Evolutionary conservation across 2,329 filamentous ascomycete genomes (phyloP).

Genomic region (Aspergillus japonicus): DNA sequence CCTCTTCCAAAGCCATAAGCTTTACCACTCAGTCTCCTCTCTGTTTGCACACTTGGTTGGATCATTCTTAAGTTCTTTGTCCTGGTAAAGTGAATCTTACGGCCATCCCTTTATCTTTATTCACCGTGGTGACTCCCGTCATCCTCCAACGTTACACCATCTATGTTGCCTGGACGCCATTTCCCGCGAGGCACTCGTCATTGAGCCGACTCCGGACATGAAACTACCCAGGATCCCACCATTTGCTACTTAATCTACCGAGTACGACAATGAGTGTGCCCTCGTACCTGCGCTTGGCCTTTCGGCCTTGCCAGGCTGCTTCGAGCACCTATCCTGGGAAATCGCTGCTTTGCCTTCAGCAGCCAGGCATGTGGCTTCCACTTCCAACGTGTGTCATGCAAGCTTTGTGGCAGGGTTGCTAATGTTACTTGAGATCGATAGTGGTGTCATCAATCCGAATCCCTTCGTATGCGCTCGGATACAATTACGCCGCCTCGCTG

Average conservation of each 20-base stretch:
- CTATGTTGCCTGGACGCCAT: conserved; percentile 1
- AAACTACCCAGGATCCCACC: background rate
- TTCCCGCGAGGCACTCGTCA: background rate
- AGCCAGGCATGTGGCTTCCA: conserved; percentile 3
- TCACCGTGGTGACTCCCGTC: background rate
- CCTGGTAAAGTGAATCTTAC: background rate
- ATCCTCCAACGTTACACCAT: background rate
- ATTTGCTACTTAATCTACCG: background rate
- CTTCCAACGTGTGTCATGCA: background rate
- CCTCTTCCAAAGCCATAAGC: background rate
- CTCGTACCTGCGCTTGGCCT: conserved; percentile 26
- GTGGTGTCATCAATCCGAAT: conserved; percentile 20
- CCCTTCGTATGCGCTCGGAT: conserved; percentile 11
- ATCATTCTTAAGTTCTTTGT: background rate
- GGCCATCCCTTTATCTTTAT: background rate
- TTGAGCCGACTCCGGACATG: background rate
- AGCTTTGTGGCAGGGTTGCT: conserved; percentile 1
- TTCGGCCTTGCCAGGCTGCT: conserved; percentile 27
- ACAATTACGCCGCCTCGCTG: conserved; percentile 5
- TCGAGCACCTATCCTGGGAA: conserved; percentile 24
- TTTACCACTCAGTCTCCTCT: background rate
- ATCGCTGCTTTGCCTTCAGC: conserved; percentile 16
- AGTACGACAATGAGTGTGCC: conserved; percentile 26
- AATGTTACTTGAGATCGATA: conserved; percentile 7
- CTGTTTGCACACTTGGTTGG: background rate